phyloP scores from a whole-genome alignment of 371 early-diverging fungal species.

The Paramicrosporidium saccamoebae region DNA sequence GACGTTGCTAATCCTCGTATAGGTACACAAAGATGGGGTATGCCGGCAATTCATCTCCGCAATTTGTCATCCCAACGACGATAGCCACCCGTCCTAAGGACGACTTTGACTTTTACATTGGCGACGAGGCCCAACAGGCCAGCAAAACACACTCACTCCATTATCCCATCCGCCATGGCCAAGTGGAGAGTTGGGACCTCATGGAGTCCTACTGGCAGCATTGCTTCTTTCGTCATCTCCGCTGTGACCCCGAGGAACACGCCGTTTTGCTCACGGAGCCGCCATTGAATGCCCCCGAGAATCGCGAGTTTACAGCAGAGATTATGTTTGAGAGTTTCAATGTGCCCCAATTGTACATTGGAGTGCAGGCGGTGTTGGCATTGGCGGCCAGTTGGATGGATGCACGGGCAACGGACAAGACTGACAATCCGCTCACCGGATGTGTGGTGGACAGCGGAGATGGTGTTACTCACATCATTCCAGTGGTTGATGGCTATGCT shows the following conservation, averaged over 20 bases:
- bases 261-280: conserved; percentile 70
- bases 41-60: conserved; percentile 81
- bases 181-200: conserved; percentile 70
- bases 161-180: conserved; percentile 62
- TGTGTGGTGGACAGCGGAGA: conserved; percentile 90
- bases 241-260: conserved; percentile 93
- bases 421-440: conserved; percentile 80
- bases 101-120: conserved; percentile 84
- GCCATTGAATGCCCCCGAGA: conserved; percentile 62
- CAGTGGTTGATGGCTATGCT: conserved; percentile 90
- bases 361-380: conserved; percentile 68
- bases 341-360: conserved; percentile 58
- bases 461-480: conserved; percentile 94
- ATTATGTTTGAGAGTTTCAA: conserved; percentile 75
- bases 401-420: conserved; percentile 28
- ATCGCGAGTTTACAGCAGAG: conserved; percentile 69
- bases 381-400: conserved; percentile 63
- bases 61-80: conserved; percentile 72
- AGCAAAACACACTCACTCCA: conserved; percentile 41
- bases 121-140: conserved; percentile 72
- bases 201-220: conserved; percentile 87
- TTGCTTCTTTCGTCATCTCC: conserved; percentile 75
- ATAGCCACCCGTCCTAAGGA: conserved; percentile 45
- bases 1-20: conserved; percentile 1
- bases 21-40: conserved; percentile 94